Evolutionary conservation across 108 stramenopile species (phyloP), one percentile per base, ranked within the genome.

Genomic region (Cyclotella baltica): DNA sequence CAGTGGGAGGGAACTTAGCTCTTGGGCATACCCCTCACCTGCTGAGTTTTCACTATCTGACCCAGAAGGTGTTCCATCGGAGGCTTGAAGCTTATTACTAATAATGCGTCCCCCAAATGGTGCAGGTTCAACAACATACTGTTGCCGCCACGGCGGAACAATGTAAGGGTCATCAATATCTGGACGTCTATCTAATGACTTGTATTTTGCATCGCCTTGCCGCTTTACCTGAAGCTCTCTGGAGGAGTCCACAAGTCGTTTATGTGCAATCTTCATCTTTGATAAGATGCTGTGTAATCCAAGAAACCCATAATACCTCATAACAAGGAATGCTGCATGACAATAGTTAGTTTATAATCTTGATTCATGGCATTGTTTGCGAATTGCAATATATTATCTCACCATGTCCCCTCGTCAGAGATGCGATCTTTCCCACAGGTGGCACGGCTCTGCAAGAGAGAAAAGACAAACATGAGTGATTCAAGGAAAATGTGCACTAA

Each of bases 271-370:
- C 20, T 87, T 88, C 38, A 89, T 91, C 50, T 83, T 87, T 46
- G 87, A 50, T 11, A 96, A 78, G 20, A 92, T 93, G 4, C 87
- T 78, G 46, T 96, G 95, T 58, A 96, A 57, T 18, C 95, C 95
- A 23, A 93, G 87, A 76, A 91, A 94, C 11, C 95, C 95, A 83
- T 92, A 96, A 64, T 94, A 91, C 52, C 95, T 83, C 89, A 93
- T 93, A 3, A 96, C 90, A 8, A 96, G 72, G 76, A 96, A 87
- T 22, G 92, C 95, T n/a, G n/a, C n/a, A n/a, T n/a, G n/a, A n/a
- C n/a, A n/a, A n/a, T n/a, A n/a, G n/a, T n/a, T n/a, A n/a, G n/a
- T n/a, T n/a, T n/a, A n/a, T n/a, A n/a, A n/a, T n/a, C n/a, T n/a
- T n/a, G n/a, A n/a, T n/a, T n/a, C n/a, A n/a, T n/a, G n/a, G n/a